These are phyloP conservation scores for Neospora caninum DNA, from an alignment of 169 alveolate species.

Conservation along the genomic window DNA sequence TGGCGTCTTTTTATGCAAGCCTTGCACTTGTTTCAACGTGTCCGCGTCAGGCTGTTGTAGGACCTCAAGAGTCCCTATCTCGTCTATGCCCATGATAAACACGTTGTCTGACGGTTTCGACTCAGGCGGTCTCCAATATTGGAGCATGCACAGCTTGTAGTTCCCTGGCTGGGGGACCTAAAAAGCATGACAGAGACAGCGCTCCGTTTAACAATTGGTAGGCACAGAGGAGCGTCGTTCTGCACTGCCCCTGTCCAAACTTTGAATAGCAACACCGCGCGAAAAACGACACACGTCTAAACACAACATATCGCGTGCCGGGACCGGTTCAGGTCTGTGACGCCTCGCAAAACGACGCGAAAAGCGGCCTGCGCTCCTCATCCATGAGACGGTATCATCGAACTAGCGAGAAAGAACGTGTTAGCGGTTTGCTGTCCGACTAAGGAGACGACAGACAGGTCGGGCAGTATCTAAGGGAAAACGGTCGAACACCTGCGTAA, in stretches of 20 bases:
- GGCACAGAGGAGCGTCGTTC: neutral
- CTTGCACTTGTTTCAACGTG: neutral
- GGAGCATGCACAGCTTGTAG: slow-evolving; percentile 60
- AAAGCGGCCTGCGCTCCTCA: too few relatives aligned
- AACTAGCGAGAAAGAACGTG: too few relatives aligned
- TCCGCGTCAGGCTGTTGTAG: neutral
- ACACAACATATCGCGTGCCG: too few relatives aligned
- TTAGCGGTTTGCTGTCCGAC: too few relatives aligned
- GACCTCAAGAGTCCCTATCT: slow-evolving; percentile 42
- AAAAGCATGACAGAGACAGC: neutral
- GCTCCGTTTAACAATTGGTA: neutral
- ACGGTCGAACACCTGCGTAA: too few relatives aligned
- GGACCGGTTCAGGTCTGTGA: too few relatives aligned
- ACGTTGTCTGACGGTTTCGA: neutral
- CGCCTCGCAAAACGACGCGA: too few relatives aligned
- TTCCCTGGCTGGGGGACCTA: slow-evolving; percentile 39
- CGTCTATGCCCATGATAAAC: slow-evolving; percentile 43
- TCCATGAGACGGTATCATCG: too few relatives aligned
- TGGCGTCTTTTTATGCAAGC: neutral
- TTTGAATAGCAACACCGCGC: neutral
- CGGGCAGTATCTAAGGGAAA: too few relatives aligned
- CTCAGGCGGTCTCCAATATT: slow-evolving; percentile 44
- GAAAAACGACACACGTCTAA: neutral
- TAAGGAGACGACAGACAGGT: too few relatives aligned
- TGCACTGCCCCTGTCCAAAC: neutral